Evolutionary conservation across 768 basidiomycete genomes (phyloP), one percentile per base, ranked within the genome.

Genomic region (Agrocybe chaxingu): DNA sequence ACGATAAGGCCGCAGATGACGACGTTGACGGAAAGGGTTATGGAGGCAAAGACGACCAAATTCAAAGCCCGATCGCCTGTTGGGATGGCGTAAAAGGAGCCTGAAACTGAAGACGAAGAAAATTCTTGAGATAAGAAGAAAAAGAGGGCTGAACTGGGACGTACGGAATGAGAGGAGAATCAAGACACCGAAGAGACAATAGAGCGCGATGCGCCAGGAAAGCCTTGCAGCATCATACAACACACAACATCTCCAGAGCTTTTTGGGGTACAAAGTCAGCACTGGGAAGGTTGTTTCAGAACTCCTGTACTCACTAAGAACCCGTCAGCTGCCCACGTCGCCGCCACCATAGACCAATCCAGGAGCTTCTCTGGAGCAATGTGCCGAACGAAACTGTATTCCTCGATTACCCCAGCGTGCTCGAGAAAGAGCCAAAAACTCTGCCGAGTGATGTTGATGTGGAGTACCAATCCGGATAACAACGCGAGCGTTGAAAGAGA

Each of bases 231-330:
- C 51, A 9, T 30, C 16, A 24, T 52, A 52, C 11, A 52, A 7
- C 29, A 42, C 36, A 1, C 38, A 19, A 19, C 51, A 52, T 6
- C 51, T 13, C 51, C 51, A 52, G 13, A 52, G 45, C 51, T 52
- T 33, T 30, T 36, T 34, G 12, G 16, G 13, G 10, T 46, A 12
- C 4, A 6, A 3, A n/a, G 2, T 18, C 18, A n/a, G 18, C 29
- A 33, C 34, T 8, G 36, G 12, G n/a, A 35, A 8, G 1, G 8
- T 11, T 16, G 4, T 37, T 11, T 37, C 36, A 16, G 7, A 3
- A 24, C 5, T 24, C 24, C 24, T 3, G 5, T 24, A 44, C 52
- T 43, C 31, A 48, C 52, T 47, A 53, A 47, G 35, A 53, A 53
- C 24, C 46, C 35, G 39, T 48, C 52, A 18, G 52, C 47, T n/a